A percentile compares a stretch with the other conserved stretches of the same genome.
These are phyloP conservation scores for Nothopassalora personata DNA, from an alignment of 2,329 filamentous ascomycete species.

Conservation along the genomic window DNA sequence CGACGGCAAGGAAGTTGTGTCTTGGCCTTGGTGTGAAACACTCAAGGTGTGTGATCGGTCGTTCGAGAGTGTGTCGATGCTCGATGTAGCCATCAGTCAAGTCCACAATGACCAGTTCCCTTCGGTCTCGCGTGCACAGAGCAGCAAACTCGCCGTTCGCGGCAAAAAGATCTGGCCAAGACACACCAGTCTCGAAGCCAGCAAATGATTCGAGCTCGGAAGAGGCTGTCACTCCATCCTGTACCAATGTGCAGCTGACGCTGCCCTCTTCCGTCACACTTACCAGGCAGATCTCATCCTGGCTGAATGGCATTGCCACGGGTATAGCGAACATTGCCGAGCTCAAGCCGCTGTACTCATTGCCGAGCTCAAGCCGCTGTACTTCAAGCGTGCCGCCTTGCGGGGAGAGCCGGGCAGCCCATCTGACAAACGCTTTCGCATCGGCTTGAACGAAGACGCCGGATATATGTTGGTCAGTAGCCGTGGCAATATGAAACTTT, in stretches of 20 bases:
- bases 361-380: not conserved
- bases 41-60: slow-evolving; percentile 8
- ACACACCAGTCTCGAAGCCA: slow-evolving; percentile 19
- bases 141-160: slow-evolving; percentile 23
- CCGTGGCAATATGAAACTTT: slow-evolving; percentile 1
- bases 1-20: slow-evolving; percentile 27
- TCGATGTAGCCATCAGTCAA: slow-evolving; percentile 30
- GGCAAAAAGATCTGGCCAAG: slow-evolving; percentile 15
- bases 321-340: slow-evolving; percentile 5
- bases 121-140: slow-evolving; percentile 17
- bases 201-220: slow-evolving; percentile 1
- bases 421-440: not conserved
- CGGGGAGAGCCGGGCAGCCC: not conserved
- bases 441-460: slow-evolving; percentile 8
- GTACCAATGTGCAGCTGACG: slow-evolving; percentile 4
- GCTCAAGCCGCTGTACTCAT: not conserved
- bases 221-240: not conserved
- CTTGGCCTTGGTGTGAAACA: slow-evolving; percentile 13
- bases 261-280: slow-evolving; percentile 3
- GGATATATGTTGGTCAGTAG: not conserved
- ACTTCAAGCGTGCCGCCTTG: not conserved
- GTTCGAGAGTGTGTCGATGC: slow-evolving; percentile 16
- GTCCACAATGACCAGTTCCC: slow-evolving; percentile 24
- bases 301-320: slow-evolving; percentile 7
- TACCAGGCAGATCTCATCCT: slow-evolving; percentile 4